Evolutionary conservation across 73 alveolate species (phyloP).

Genomic region (Stentor roeselii): DNA sequence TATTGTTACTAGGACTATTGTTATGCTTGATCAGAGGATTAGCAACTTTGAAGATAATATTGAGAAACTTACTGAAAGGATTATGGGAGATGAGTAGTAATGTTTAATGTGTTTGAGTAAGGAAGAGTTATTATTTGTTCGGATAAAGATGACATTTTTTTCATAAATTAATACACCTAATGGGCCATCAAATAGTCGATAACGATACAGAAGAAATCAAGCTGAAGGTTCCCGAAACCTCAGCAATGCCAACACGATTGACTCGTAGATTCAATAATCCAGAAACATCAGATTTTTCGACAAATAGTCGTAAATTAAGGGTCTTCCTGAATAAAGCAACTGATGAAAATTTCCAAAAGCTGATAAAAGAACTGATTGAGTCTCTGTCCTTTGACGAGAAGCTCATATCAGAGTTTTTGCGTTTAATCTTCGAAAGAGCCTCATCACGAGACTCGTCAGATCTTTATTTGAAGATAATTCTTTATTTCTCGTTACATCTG

Average conservation of each 20-base stretch:
- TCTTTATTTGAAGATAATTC: neutral
- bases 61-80: conserved; percentile 16
- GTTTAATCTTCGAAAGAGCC: neutral
- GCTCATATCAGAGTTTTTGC: neutral
- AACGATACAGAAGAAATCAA: no score
- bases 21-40: conserved; percentile 29
- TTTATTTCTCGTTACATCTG: neutral
- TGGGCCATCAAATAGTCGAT: no score
- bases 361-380: neutral
- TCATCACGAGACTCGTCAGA: neutral
- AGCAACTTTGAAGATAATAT: conserved; percentile 26
- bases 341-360: neutral
- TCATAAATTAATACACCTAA: no score
- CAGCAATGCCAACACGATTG: no score
- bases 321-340: neutral
- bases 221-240: no score
- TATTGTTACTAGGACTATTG: conserved; percentile 45
- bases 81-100: neutral
- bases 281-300: neutral
- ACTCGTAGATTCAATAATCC: no score
- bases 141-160: no score
- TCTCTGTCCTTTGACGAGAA: no score
- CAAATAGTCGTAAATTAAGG: neutral
- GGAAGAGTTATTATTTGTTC: no score
- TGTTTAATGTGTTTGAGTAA: neutral